Conservation (phyloP, 2,329 filamentous ascomycete genomes). For the Colletotrichum australisinense region DNA sequence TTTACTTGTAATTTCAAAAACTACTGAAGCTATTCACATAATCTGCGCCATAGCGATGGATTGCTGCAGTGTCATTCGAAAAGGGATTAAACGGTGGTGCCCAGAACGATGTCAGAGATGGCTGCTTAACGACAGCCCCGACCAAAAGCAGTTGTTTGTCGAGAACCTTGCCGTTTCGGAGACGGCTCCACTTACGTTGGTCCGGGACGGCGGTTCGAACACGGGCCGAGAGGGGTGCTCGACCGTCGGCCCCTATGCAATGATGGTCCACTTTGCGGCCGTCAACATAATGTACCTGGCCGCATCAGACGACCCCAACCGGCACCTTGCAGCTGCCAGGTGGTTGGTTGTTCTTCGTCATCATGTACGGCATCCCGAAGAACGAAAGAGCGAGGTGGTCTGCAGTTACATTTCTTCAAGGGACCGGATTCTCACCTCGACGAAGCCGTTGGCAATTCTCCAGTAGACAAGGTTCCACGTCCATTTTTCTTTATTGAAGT, state of each 20-base stretch:
- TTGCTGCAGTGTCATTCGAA: background rate
- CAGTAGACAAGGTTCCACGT: background rate
- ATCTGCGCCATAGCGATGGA: background rate
- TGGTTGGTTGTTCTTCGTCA: background rate
- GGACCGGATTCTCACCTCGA: background rate
- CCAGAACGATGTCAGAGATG: background rate
- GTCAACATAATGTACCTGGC: too few relatives aligned
- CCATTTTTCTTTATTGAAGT: background rate
- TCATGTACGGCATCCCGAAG: background rate
- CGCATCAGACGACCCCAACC: background rate
- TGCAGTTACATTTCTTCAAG: background rate
- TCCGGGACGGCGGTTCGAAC: background rate
- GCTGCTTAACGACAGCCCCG: background rate
- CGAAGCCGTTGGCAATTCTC: background rate
- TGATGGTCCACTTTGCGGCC: background rate
- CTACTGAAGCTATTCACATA: background rate
- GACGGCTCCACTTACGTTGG: background rate
- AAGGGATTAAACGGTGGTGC: background rate
- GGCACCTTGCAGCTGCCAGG: background rate
- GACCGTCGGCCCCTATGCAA: background rate
- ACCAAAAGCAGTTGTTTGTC: background rate
- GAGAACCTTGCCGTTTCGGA: background rate
- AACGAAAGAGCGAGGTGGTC: background rate
- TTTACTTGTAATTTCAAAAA: background rate
- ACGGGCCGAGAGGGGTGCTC: background rate